A percentile compares a stretch with the other conserved stretches of the same genome.
phyloP scores from a whole-genome alignment of 2,329 filamentous ascomycete species.

The Leptographium procerum region DNA sequence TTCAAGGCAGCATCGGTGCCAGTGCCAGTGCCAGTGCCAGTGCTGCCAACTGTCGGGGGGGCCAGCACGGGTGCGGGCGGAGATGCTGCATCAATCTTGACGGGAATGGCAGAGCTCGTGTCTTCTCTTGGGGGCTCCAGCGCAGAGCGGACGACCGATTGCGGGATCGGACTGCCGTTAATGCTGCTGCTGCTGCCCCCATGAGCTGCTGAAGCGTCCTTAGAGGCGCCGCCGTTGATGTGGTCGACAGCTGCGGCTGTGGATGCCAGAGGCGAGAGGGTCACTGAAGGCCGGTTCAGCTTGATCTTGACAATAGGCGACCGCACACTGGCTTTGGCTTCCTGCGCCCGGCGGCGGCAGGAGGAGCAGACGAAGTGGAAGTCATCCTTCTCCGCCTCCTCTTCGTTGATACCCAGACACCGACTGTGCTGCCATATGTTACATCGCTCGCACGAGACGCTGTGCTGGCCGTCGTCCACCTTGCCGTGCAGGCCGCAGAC shows the following conservation, averaged over 20 bases:
- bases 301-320: slow-evolving; percentile 38
- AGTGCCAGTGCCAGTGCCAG: background rate
- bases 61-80: background rate
- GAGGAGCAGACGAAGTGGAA: slow-evolving; percentile 78
- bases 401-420: slow-evolving; percentile 69
- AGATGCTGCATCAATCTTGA: slow-evolving; percentile 1
- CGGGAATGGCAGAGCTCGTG: background rate
- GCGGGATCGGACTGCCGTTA: slow-evolving; percentile 9
- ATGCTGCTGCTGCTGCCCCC: background rate
- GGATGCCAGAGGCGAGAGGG: slow-evolving; percentile 2
- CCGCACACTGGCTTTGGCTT: slow-evolving; percentile 41
- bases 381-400: slow-evolving; percentile 70
- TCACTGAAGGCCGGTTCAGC: slow-evolving; percentile 27
- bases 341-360: slow-evolving; percentile 53
- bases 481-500: slow-evolving; percentile 82
- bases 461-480: slow-evolving; percentile 89
- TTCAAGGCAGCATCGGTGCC: background rate
- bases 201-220: too few relatives aligned
- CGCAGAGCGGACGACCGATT: slow-evolving; percentile 6
- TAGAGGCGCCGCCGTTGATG: too few relatives aligned
- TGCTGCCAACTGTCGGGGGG: background rate
- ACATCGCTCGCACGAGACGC: slow-evolving; percentile 86
- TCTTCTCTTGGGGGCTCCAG: background rate
- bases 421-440: slow-evolving; percentile 96
- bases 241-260: too few relatives aligned